Percentiles rank a stretch among this genome's conserved stretches.
phyloP scores from a whole-genome alignment of 768 basidiomycete genomes.

The Chlorophyllum brunneum region DNA sequence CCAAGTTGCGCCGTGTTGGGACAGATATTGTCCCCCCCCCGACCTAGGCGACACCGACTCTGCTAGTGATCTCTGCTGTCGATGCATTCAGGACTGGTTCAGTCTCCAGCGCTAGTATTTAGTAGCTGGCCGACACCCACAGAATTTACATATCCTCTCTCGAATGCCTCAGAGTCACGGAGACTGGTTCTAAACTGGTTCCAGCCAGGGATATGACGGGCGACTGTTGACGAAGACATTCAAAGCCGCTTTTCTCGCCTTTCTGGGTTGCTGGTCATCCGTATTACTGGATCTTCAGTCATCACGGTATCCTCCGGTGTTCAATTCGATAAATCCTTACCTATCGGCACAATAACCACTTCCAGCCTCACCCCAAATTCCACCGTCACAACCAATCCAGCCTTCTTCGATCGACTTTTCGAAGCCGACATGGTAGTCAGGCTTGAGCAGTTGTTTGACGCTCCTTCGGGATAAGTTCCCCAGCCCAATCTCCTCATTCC shows the following conservation, averaged over 20 bases:
- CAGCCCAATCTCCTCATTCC: slow-evolving; percentile 3
- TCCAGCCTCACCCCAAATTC: neutral
- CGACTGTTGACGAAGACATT: no score
- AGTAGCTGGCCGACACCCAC: no score
- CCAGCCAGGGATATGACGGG: no score
- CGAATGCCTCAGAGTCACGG: no score
- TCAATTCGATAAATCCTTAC: neutral
- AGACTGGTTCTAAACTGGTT: no score
- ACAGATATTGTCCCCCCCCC: no score
- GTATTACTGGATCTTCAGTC: neutral
- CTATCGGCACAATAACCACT: slow-evolving; percentile 4
- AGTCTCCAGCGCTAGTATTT: no score
- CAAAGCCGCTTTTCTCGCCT: neutral
- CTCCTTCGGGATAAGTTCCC: neutral
- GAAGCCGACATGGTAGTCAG: neutral
- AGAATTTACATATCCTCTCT: no score
- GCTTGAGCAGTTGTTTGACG: neutral
- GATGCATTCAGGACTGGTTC: no score
- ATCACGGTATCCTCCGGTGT: slow-evolving; percentile 5
- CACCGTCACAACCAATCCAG: neutral
- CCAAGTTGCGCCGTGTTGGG: no score
- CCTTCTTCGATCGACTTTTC: neutral
- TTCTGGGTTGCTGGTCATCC: neutral
- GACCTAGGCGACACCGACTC: no score
- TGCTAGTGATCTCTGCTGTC: no score